These are phyloP conservation scores for Senna siamea DNA, from an alignment of 306 rosid genomes.

Conservation along the genomic window DNA sequence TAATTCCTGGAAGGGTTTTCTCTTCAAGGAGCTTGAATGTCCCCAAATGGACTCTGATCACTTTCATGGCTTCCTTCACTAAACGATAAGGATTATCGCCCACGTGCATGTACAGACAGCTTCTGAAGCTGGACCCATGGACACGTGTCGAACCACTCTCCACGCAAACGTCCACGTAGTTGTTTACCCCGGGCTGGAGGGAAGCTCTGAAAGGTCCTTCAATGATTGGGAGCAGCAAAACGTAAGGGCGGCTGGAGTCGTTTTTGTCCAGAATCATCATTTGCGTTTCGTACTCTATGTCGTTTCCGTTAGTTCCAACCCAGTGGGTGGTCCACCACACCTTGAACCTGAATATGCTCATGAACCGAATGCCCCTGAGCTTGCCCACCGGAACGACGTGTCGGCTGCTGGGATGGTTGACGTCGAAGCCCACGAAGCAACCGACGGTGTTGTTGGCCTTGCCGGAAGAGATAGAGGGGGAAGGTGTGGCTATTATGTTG, in stretches of 20 bases:
- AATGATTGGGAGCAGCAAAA: conserved; percentile 60
- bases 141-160: conserved; percentile 75
- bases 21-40: conserved; percentile 61
- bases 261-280: conserved; percentile 54
- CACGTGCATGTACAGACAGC: conserved; percentile 58
- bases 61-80: conserved; percentile 53
- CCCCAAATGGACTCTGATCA: conserved; percentile 53
- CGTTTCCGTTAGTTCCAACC: conserved; percentile 52
- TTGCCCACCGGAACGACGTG: conserved; percentile 57
- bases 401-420: conserved; percentile 42
- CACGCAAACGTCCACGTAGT: conserved; percentile 53
- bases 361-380: conserved; percentile 52
- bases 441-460: conserved; percentile 42
- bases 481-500: conserved; percentile 50
- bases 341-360: conserved; percentile 72
- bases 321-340: conserved; percentile 84
- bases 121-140: conserved; percentile 43
- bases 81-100: conserved; percentile 59
- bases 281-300: conserved; percentile 68
- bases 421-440: conserved; percentile 66
- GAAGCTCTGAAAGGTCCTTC: conserved; percentile 66
- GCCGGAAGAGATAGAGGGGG: conserved; percentile 18
- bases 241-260: conserved; percentile 51
- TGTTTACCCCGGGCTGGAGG: conserved; percentile 46
- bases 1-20: too few species aligned